phyloP scores from a whole-genome alignment of 495 filamentous ascomycete species.

The Talaromyces adpressus region DNA sequence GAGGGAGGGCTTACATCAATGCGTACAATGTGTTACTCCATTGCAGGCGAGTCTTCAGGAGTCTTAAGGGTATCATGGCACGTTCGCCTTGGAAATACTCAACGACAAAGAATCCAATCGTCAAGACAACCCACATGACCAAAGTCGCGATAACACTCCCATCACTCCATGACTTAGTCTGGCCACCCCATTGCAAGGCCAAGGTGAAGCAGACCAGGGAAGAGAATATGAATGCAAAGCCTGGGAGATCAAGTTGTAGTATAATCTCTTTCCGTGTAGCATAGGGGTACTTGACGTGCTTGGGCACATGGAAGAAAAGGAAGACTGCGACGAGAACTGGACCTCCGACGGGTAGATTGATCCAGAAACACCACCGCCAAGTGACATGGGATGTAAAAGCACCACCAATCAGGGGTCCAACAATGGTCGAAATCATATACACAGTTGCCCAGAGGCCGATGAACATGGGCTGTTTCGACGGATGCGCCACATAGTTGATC shows the following conservation, averaged over 20 bases:
- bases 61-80: too few species aligned
- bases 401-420: slow-evolving; percentile 41
- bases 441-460: background rate
- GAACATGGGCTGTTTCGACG: background rate
- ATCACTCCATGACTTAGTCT: too few species aligned
- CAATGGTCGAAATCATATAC: slow-evolving; percentile 13
- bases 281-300: slow-evolving; percentile 8
- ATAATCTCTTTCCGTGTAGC: slow-evolving; percentile 21
- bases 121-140: too few species aligned
- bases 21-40: too few species aligned
- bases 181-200: slow-evolving; percentile 27
- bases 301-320: slow-evolving; percentile 15
- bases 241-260: slow-evolving; percentile 15
- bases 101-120: too few species aligned
- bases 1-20: too few species aligned
- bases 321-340: slow-evolving; percentile 14
- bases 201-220: slow-evolving; percentile 14
- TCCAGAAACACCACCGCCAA: slow-evolving; percentile 77
- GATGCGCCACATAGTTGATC: background rate
- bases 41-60: too few species aligned
- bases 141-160: too few species aligned
- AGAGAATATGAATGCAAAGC: too few species aligned
- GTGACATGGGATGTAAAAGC: slow-evolving; percentile 44
- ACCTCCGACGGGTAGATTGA: slow-evolving; percentile 41
- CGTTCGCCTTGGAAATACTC: too few species aligned